Base-by-base conservation (phyloP, 495 filamentous ascomycete genomes). In the Evansstolkia leycettana region DNA sequence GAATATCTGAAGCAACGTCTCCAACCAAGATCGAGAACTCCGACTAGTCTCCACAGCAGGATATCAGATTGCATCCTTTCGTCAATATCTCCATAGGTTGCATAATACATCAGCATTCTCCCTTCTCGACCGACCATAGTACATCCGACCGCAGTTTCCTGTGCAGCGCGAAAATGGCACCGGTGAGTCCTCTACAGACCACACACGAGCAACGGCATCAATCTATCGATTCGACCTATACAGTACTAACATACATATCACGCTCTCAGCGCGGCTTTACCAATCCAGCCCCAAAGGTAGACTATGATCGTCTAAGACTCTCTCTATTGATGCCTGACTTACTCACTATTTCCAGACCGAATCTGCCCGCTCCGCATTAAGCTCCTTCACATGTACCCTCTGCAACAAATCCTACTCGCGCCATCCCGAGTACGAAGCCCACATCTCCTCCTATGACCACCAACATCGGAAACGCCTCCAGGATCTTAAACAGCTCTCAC, bases 321-420 rank as follows among this genome's bases (percentile, higher is more conserved):
- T 17, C 8, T 28, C 23, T 23, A 8, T 13, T n/a, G 29, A 13
- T 3, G 18, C 29, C 28, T 16, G 8, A 24, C 28, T 20, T 35
- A 17, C 11, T 42, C 25, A 0, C 15, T 34, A 14, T 18, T 33
- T 29, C 23, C 59, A 88, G 61, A 94, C 89, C 2, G 79, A 87
- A 41, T 84, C 80, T 24, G 89, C 89, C 1, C 78, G 84, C 24
- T 84, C 86, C 47, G 89, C 89, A 4, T 67, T 81, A n/a, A 83
- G 82, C 45, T 75, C 84, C 17, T 94, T 98, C 64, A 86, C 83
- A 58, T 98, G 71, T 37, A 67, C 65, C 7, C 58, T 77, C 12
- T 77, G 73, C 54, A 64, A 64, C 36, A 77, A 77, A 42, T 75
- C 73, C 10, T 77, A 77, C 44, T 66, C 63, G 3, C 70, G 73